phyloP scores from a whole-genome alignment of 371 early-diverging fungal genomes.

The Ecytonucleospora hepatopenaei region DNA sequence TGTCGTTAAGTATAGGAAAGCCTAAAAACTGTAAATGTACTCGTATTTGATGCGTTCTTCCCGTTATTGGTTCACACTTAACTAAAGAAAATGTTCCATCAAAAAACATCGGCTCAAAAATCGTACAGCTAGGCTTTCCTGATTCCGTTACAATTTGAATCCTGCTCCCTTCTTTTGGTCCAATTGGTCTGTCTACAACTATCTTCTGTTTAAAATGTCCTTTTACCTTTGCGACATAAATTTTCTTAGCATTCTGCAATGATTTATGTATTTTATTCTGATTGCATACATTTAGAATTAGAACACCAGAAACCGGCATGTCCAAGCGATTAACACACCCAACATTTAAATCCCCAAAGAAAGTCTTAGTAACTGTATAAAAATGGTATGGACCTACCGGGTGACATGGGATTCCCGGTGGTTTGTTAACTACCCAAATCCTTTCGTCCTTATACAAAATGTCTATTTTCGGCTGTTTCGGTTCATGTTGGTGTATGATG shows the following conservation, averaged over 20 bases:
- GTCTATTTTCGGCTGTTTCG: slow-evolving; percentile 40
- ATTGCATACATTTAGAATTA: slow-evolving; percentile 50
- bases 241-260: slow-evolving; percentile 47
- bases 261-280: slow-evolving; percentile 31
- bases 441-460: slow-evolving; percentile 44
- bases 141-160: slow-evolving; percentile 25
- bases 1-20: slow-evolving; percentile 86
- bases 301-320: slow-evolving; percentile 56
- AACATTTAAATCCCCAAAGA: slow-evolving; percentile 27
- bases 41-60: slow-evolving; percentile 95
- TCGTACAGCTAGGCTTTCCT: slow-evolving; percentile 49
- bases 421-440: slow-evolving; percentile 56
- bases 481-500: slow-evolving; percentile 55
- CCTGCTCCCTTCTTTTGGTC: slow-evolving; percentile 24
- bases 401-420: slow-evolving; percentile 57
- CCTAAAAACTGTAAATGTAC: slow-evolving; percentile 88
- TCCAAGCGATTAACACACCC: slow-evolving; percentile 57
- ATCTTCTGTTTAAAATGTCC: slow-evolving; percentile 46
- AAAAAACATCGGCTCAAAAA: slow-evolving; percentile 40
- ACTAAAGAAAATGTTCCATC: slow-evolving; percentile 55
- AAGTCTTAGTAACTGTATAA: slow-evolving; percentile 47
- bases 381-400: slow-evolving; percentile 54
- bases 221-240: slow-evolving; percentile 54
- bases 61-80: slow-evolving; percentile 69
- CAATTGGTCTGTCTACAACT: slow-evolving; percentile 43